phyloP scores from a whole-genome alignment of 2,329 filamentous ascomycete species.

The Ophiocordyceps robertsii region DNA sequence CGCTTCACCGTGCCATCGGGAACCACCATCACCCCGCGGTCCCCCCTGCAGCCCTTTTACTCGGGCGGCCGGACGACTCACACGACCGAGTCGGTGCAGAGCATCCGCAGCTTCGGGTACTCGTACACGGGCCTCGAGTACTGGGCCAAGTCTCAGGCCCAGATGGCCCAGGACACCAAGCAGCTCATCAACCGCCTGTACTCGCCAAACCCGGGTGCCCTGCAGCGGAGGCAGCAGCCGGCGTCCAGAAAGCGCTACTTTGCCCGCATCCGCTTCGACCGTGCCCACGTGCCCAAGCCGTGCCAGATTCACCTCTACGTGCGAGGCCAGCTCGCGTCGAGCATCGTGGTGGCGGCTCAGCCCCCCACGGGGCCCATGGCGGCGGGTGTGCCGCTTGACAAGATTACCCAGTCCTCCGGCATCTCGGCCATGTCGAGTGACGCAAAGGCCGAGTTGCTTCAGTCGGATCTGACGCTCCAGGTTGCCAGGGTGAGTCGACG shows the following conservation, averaged over 20 bases:
- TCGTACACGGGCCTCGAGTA: conserved; percentile 24
- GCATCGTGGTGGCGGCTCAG: background rate
- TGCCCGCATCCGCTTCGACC: background rate
- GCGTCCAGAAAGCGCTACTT: background rate
- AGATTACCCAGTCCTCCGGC: background rate
- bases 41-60: conserved; percentile 37
- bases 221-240: background rate
- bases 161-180: conserved; percentile 17
- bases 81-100: conserved; percentile 26
- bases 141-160: conserved; percentile 15
- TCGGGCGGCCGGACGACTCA: conserved; percentile 11
- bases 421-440: background rate
- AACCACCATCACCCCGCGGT: conserved; percentile 25
- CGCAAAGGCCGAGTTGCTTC: background rate
- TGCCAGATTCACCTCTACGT: background rate
- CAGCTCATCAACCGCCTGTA: conserved; percentile 21
- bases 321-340: background rate
- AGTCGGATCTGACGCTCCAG: background rate
- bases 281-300: background rate
- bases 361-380: background rate
- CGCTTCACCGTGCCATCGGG: conserved; percentile 27
- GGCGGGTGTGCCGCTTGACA: background rate
- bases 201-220: background rate
- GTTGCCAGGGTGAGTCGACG: background rate
- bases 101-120: conserved; percentile 23